phyloP scores from a whole-genome alignment of 805 yeast genomes.

The Kuraishia ogatae region DNA sequence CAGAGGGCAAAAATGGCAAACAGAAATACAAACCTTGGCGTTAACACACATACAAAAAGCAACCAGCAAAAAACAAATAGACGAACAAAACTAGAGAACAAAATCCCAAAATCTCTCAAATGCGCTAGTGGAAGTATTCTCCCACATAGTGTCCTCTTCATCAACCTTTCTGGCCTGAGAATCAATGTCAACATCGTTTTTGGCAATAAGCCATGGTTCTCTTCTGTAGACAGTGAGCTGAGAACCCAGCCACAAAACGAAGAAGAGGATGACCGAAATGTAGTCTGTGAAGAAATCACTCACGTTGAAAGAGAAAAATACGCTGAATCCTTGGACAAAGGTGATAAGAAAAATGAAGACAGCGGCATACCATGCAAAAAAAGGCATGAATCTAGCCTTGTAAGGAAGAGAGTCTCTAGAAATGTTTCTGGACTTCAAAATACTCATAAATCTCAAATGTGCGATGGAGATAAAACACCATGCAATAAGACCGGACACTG shows the following conservation, averaged over 20 bases:
- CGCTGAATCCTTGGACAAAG: constrained; percentile 64
- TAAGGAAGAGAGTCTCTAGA: constrained; percentile 64
- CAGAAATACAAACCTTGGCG: too few relatives aligned
- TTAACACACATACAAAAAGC: not conserved
- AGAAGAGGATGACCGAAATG: constrained; percentile 56
- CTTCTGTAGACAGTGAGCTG: constrained; percentile 44
- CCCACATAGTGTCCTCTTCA: constrained; percentile 40
- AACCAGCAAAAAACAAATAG: not conserved
- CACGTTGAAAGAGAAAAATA: constrained; percentile 48
- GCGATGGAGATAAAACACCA: constrained; percentile 61
- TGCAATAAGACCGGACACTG: constrained; percentile 66
- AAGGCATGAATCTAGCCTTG: constrained; percentile 67
- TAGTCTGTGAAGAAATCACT: constrained; percentile 61
- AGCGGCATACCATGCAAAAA: constrained; percentile 53
- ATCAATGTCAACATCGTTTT: constrained; percentile 62
- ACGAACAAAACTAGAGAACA: constrained; percentile 22
- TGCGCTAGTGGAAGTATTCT: constrained; percentile 40
- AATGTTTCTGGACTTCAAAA: constrained; percentile 53
- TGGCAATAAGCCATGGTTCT: constrained; percentile 33
- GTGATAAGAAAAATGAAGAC: constrained; percentile 45
- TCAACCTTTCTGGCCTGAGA: constrained; percentile 59
- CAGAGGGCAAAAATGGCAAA: too few relatives aligned
- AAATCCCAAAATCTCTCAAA: constrained; percentile 50
- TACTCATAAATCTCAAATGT: constrained; percentile 63
- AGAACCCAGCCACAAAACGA: constrained; percentile 39